Evolutionary conservation across 441 rosid species (phyloP), one percentile per base, ranked within the genome.

Genomic region (Metrosideros polymorpha): DNA sequence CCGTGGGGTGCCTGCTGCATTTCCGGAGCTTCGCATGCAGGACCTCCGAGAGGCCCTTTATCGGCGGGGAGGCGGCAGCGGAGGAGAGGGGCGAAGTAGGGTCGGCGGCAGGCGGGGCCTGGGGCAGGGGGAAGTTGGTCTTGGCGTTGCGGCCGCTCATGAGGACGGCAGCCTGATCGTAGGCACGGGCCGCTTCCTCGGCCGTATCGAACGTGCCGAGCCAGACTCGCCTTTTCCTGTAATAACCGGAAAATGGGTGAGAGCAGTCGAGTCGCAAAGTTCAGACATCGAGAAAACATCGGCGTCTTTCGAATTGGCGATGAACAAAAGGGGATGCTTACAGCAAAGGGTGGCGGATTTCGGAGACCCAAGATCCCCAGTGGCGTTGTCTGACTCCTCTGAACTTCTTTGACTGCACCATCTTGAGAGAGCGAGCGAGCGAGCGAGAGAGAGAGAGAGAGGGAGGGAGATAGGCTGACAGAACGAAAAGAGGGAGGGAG

Each of bases 121-220:
- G 84, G 27, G 84, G 27, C 59, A 90, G 84, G 2, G 98, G 98
- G 9, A 96, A 96, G 88, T 96, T 95, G 12, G 98, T 95, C 85
- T 96, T 96, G 15, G 98, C 99, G 85, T 92, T 94, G 59, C 95
- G 95, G 75, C 98, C 99, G 43, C 94, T 93, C 96, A 96, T 92
- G 88, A 95, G 84, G 87, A 96, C 85, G 7, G 98, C 98, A 6
- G 98, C 98, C 88, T 94, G 95, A 59, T 96, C 99, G 61, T 96
- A 96, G 13, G 97, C 98, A 87, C 93, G 91, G 3, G 99, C 99
- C 24, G 99, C 99, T 77, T 92, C 95, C 90, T 95, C 98, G 1
- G 98, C 97, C 2, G 97, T 94, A 82, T 91, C 98, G 63, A 96
- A 96, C 56, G 99, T 96, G 86, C 99, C 99, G 29, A 96, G 94